Percentiles rank a stretch among this genome's conserved stretches.
These are phyloP conservation scores for Tylopilus rubrobrunneus DNA, from an alignment of 768 basidiomycete species.

Conservation along the genomic window DNA sequence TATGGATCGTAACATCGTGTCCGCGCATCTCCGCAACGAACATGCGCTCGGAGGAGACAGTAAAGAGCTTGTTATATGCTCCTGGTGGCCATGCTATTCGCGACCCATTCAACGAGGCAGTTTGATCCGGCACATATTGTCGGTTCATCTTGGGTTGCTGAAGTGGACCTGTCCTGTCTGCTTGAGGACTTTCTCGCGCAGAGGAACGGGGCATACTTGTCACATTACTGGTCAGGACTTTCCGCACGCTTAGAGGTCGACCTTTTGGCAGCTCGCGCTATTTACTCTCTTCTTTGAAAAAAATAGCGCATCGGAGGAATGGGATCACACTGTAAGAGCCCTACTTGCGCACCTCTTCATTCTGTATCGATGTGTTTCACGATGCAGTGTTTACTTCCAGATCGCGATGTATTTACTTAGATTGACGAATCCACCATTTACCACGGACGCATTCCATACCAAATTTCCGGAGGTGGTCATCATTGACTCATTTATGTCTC, in stretches of 20 bases:
- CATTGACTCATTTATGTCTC: no score
- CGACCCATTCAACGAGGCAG: neutral
- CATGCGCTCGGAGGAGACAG: neutral
- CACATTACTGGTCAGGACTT: neutral
- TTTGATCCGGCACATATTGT: neutral
- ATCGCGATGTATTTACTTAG: no score
- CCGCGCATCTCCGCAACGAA: neutral
- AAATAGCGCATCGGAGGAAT: no score
- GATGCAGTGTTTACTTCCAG: no score
- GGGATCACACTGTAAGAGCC: no score
- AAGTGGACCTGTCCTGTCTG: constrained; percentile 9
- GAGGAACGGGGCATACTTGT: neutral
- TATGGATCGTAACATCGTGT: neutral
- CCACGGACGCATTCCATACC: no score
- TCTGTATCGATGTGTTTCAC: no score
- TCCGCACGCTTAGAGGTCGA: neutral
- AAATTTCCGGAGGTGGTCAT: no score
- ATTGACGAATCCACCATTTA: no score
- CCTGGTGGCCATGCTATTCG: neutral
- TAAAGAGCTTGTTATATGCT: neutral
- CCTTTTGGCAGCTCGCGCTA: neutral
- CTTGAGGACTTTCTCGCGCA: neutral
- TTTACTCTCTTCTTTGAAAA: neutral
- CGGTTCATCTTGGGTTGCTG: neutral
- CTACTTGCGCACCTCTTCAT: no score